Evolutionary conservation across 805 yeast species (phyloP).

Genomic region (Pichia phayaonensis): DNA sequence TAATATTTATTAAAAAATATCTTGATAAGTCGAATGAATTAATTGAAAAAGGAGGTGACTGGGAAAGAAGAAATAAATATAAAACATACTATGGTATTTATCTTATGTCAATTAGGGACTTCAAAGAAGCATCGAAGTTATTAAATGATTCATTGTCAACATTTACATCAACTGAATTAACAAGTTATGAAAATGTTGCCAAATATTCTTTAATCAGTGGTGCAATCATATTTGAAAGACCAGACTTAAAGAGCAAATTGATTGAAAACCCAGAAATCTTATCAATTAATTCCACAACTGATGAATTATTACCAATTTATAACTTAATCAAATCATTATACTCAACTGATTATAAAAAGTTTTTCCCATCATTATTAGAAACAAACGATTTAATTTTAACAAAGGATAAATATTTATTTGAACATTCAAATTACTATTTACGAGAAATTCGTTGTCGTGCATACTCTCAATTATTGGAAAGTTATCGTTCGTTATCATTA

Average conservation of each 20-base stretch:
- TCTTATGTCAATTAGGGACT: conserved; percentile 75
- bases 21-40: conserved; percentile 64
- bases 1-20: conserved; percentile 56
- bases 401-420: conserved; percentile 55
- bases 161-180: conserved; percentile 85
- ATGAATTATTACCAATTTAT: conserved; percentile 70
- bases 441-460: conserved; percentile 94
- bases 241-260: conserved; percentile 72
- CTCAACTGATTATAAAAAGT: conserved; percentile 77
- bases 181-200: conserved; percentile 85
- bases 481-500: conserved; percentile 83
- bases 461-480: conserved; percentile 86
- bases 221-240: conserved; percentile 71
- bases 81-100: conserved; percentile 88
- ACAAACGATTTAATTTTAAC: conserved; percentile 69
- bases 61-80: conserved; percentile 96
- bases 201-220: conserved; percentile 87
- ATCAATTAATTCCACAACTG: conserved; percentile 65
- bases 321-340: conserved; percentile 80
- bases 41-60: conserved; percentile 96
- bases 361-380: conserved; percentile 68
- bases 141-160: conserved; percentile 90
- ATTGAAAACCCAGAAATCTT: conserved; percentile 93
- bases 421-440: conserved; percentile 76
- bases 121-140: conserved; percentile 74